Percentiles rank a stretch among this genome's conserved stretches.
Evolutionary conservation across 352 stramenopile species (phyloP).

Genomic region (Pythium folliculosum): DNA sequence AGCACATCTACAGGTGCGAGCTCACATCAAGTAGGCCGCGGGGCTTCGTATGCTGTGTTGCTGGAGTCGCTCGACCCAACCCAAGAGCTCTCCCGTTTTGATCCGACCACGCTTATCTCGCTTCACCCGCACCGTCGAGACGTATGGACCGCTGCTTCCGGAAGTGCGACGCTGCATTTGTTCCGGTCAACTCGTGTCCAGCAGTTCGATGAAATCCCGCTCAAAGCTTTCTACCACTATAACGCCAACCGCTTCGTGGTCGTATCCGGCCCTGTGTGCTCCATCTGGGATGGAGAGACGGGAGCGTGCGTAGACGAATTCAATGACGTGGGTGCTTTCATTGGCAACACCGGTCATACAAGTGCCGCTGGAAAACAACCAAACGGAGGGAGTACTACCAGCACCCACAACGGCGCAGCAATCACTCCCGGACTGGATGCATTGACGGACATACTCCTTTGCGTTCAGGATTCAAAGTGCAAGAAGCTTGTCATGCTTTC

Average conservation of each 20-base stretch:
- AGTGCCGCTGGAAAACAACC: background rate
- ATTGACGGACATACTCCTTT: constrained; percentile 48
- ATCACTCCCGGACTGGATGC: constrained; percentile 20
- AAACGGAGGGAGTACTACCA: background rate
- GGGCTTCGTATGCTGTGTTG: constrained; percentile 53
- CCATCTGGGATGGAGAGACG: constrained; percentile 69
- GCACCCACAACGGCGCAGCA: constrained; percentile 13
- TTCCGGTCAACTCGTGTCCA: constrained; percentile 63
- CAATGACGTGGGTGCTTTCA: constrained; percentile 38
- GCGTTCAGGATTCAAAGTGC: constrained; percentile 54
- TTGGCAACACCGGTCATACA: background rate
- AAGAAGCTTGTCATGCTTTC: constrained; percentile 65
- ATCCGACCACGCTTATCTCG: constrained; percentile 58
- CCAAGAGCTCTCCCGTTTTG: constrained; percentile 53
- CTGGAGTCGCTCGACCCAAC: constrained; percentile 67
- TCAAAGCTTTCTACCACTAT: constrained; percentile 75
- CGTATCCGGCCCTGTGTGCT: constrained; percentile 57
- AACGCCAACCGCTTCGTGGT: constrained; percentile 70
- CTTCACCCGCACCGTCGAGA: constrained; percentile 58
- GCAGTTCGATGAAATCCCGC: constrained; percentile 68
- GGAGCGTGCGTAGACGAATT: constrained; percentile 62
- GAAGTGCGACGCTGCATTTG: constrained; percentile 52
- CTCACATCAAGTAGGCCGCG: constrained; percentile 12
- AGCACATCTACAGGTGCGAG: background rate
- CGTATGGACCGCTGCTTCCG: constrained; percentile 55